phyloP scores from a whole-genome alignment of 305 asterid species.

The Fraxinus angustifolia region DNA sequence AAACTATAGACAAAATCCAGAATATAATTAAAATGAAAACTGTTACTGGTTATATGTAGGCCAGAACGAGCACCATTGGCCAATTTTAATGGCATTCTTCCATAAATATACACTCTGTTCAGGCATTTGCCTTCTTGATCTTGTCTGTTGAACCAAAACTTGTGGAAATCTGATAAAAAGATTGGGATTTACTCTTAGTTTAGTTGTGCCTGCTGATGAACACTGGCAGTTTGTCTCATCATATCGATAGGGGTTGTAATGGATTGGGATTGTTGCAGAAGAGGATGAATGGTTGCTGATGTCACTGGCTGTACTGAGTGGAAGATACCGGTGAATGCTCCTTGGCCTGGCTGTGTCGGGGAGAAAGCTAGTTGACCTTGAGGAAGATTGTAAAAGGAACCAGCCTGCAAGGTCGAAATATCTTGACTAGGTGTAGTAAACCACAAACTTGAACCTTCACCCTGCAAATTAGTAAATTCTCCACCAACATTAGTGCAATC shows the following conservation, averaged over 20 bases:
- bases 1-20: conserved; percentile 33
- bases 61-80: conserved; percentile 36
- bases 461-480: conserved; percentile 41
- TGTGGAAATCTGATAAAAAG: conserved; percentile 24
- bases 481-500: conserved; percentile 13
- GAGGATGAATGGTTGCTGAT: conserved; percentile 65
- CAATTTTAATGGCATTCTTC: conserved; percentile 37
- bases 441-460: conserved; percentile 79
- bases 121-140: conserved; percentile 27
- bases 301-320: conserved; percentile 83
- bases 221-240: conserved; percentile 54
- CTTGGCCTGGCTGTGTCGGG: conserved; percentile 80
- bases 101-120: conserved; percentile 48
- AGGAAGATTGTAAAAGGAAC: conserved; percentile 82
- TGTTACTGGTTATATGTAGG: conserved; percentile 34
- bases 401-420: conserved; percentile 62
- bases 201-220: conserved; percentile 67
- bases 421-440: conserved; percentile 64
- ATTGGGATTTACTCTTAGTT: conserved; percentile 40
- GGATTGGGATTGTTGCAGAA: conserved; percentile 79
- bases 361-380: conserved; percentile 78
- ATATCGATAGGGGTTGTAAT: conserved; percentile 66
- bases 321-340: conserved; percentile 66
- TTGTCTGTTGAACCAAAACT: conserved; percentile 27
- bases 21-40: conserved; percentile 19